A percentile compares a stretch with the other conserved stretches of the same genome.
Conservation (phyloP, 208 protist species). For the Naegleria gruberi region DNA sequence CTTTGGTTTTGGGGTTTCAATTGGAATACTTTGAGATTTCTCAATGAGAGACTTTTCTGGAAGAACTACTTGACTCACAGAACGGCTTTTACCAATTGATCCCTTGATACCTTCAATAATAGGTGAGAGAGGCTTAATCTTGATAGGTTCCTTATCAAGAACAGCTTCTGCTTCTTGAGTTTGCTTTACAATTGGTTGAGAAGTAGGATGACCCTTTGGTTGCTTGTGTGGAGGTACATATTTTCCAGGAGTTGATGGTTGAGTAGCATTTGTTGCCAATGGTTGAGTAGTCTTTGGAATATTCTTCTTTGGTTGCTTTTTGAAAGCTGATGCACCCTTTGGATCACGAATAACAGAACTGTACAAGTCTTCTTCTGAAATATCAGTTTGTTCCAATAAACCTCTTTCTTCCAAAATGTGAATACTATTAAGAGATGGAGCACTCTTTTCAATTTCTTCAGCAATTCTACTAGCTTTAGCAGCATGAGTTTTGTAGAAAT, state of each 20-base stretch:
- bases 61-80: not conserved
- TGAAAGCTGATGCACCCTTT: not conserved
- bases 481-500: not conserved
- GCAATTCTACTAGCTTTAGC: not conserved
- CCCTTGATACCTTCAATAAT: not conserved
- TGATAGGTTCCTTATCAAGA: not conserved
- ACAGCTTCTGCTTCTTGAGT: not conserved
- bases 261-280: not conserved
- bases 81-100: not conserved
- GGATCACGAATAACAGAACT: not conserved
- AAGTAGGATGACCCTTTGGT: not conserved
- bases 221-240: not conserved
- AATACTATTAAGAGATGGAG: not conserved
- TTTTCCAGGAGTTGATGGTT: not conserved
- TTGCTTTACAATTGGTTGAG: not conserved
- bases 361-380: constrained; percentile 1
- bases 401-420: constrained; percentile 5
- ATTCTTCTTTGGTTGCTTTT: not conserved
- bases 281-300: not conserved
- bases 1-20: not conserved
- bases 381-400: not conserved
- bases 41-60: not conserved
- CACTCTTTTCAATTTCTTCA: not conserved
- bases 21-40: too few species aligned
- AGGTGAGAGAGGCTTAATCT: not conserved